A percentile compares a stretch with the other conserved stretches of the same genome.
phyloP scores from a whole-genome alignment of 805 yeast genomes.

The Blastobotrys peoriensis region DNA sequence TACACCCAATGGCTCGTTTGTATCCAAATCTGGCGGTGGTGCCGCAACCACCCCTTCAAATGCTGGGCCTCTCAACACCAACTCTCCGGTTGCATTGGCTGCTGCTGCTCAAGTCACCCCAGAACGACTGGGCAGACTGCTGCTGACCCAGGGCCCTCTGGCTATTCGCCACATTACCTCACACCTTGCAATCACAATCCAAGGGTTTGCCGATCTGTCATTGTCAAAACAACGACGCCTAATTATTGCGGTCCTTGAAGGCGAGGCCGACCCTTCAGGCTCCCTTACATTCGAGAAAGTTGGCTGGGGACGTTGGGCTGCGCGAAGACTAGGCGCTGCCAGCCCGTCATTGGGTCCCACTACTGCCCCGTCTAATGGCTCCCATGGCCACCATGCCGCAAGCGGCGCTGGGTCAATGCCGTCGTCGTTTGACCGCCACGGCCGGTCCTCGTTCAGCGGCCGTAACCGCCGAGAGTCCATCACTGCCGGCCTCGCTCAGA shows the following conservation, averaged over 20 bases:
- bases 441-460: conserved; percentile 1
- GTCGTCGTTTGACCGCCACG: conserved; percentile 3
- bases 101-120: conserved; percentile 85
- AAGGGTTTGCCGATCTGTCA: conserved; percentile 72
- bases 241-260: conserved; percentile 83
- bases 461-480: conserved; percentile 21
- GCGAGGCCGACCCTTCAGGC: conserved; percentile 49
- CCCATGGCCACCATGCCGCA: conserved; percentile 58
- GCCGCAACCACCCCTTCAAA: conserved; percentile 3
- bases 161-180: conserved; percentile 87
- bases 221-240: conserved; percentile 84
- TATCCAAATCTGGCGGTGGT: background rate
- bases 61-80: conserved; percentile 41
- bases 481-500: conserved; percentile 16
- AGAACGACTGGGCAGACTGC: conserved; percentile 60
- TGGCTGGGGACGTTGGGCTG: conserved; percentile 99
- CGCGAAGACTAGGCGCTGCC: conserved; percentile 41
- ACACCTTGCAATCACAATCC: conserved; percentile 66
- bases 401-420: conserved; percentile 1
- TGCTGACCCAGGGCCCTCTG: conserved; percentile 72
- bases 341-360: conserved; percentile 16
- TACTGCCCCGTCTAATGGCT: conserved; percentile 38
- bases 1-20: background rate
- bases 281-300: conserved; percentile 69
- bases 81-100: conserved; percentile 81